Conservation (phyloP, 345 rosid species). For the Citrus medica region DNA sequence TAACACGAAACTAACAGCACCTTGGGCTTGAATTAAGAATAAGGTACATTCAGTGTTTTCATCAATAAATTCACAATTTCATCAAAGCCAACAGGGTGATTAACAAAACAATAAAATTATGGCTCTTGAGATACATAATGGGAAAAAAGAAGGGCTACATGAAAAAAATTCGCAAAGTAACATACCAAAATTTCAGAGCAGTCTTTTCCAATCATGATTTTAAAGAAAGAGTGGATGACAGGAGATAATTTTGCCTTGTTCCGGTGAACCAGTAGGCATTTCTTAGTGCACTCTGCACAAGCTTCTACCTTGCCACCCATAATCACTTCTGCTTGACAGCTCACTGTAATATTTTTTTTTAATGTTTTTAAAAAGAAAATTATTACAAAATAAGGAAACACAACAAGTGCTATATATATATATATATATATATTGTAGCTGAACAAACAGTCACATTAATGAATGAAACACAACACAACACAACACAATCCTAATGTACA, state of each 20-base stretch:
- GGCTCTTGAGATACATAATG: not conserved
- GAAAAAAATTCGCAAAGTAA: not conserved
- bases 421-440: no score
- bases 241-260: constrained; percentile 6
- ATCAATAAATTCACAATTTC: not conserved
- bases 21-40: no score
- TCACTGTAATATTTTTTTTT: not conserved
- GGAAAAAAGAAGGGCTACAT: not conserved
- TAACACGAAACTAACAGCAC: no score
- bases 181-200: constrained; percentile 33
- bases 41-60: not conserved
- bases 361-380: not conserved
- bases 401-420: no score
- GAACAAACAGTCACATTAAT: not conserved
- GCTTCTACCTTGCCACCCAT: constrained; percentile 21
- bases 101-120: not conserved
- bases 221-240: constrained; percentile 32
- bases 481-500: no score
- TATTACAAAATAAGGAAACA: not conserved
- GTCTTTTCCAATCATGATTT: constrained; percentile 30
- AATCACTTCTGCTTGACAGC: not conserved
- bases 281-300: constrained; percentile 26
- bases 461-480: not conserved
- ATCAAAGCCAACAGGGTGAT: not conserved
- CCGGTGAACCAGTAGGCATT: constrained; percentile 22